Evolutionary conservation across 371 early-diverging fungal species (phyloP).

Genomic region (Lichtheimia ornata): DNA sequence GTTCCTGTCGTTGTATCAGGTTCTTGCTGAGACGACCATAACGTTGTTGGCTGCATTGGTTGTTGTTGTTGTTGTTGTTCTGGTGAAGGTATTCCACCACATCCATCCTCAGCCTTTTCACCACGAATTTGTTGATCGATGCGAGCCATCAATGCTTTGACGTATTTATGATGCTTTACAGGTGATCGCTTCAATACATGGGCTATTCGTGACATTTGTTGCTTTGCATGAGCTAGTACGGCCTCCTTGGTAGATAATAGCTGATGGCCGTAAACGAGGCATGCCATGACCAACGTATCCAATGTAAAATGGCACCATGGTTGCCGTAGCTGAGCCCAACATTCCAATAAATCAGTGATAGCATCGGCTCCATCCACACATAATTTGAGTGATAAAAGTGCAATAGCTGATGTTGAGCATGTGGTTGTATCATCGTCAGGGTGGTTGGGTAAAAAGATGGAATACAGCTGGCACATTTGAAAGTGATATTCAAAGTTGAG

Average conservation of each 20-base stretch:
- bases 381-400: constrained; percentile 26
- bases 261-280: constrained; percentile 29
- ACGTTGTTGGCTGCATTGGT: neutral
- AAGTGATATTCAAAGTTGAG: constrained; percentile 53
- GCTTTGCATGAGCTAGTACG: constrained; percentile 15
- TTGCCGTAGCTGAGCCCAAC: constrained; percentile 40
- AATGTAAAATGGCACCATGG: constrained; percentile 55
- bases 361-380: constrained; percentile 38
- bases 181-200: constrained; percentile 28
- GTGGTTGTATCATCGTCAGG: constrained; percentile 5
- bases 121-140: constrained; percentile 22
- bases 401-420: constrained; percentile 22
- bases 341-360: constrained; percentile 41
- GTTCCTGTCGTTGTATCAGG: neutral
- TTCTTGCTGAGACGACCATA: neutral
- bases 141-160: constrained; percentile 22
- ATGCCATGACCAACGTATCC: constrained; percentile 43
- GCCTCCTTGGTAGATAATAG: constrained; percentile 9
- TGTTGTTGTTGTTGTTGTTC: constrained; percentile 1
- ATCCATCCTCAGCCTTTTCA: constrained; percentile 4
- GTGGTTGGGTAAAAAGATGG: constrained; percentile 30
- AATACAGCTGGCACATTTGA: constrained; percentile 46
- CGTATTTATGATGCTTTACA: constrained; percentile 44
- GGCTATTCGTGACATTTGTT: constrained; percentile 30
- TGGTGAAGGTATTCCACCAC: neutral